Conservation (phyloP, 306 rosid species). For the Canavalia gladiata region DNA sequence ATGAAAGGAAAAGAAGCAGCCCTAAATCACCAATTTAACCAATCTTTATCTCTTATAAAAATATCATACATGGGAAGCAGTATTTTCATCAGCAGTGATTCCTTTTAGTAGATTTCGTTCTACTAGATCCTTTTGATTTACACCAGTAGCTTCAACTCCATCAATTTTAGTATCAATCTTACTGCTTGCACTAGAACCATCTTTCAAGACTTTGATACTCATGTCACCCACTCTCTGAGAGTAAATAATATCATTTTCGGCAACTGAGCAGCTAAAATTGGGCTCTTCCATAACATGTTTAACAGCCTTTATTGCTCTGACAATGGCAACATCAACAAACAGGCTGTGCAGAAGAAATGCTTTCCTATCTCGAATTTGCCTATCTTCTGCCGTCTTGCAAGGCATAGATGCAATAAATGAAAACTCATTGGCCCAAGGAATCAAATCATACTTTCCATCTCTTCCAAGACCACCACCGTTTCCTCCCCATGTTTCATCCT, state of each 20-base stretch:
- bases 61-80: conserved; percentile 91
- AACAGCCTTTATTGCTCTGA: conserved; percentile 77
- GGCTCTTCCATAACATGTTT: conserved; percentile 65
- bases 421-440: conserved; percentile 93
- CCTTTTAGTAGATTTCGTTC: conserved; percentile 92
- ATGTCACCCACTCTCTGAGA: conserved; percentile 78
- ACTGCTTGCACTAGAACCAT: conserved; percentile 80
- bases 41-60: conserved; percentile 42
- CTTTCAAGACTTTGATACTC: conserved; percentile 76
- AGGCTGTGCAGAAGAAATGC: conserved; percentile 96
- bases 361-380: conserved; percentile 92
- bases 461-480: conserved; percentile 95
- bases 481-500: conserved; percentile 96
- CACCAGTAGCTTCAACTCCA: conserved; percentile 80
- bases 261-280: conserved; percentile 51
- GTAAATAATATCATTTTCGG: conserved; percentile 57
- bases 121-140: conserved; percentile 66
- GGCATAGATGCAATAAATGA: conserved; percentile 87
- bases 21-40: conserved; percentile 32
- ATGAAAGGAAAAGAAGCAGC: conserved; percentile 40
- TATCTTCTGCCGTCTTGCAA: conserved; percentile 92
- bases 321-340: conserved; percentile 89
- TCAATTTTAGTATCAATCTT: conserved; percentile 94
- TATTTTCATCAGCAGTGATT: conserved; percentile 97
- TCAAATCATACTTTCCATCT: conserved; percentile 76